Percentiles rank a stretch among this genome's conserved stretches.
Evolutionary conservation across 202 grass and related monocot species (phyloP).

Genomic region (Panicum virgatum): DNA sequence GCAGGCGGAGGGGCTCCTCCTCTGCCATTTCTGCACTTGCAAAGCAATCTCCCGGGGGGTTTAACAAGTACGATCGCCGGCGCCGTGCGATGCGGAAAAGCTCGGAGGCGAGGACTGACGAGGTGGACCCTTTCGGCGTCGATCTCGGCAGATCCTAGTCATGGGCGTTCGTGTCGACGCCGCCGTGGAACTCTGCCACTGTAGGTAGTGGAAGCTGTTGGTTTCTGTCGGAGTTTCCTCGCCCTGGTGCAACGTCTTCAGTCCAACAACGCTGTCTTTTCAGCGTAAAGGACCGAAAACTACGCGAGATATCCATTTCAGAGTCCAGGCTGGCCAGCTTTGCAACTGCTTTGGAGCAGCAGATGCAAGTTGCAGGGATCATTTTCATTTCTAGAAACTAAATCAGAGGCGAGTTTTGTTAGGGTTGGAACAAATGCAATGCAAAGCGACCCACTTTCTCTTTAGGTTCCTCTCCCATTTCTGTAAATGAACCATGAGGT

Average conservation of each 20-base stretch:
- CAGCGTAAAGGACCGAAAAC: conserved; percentile 2
- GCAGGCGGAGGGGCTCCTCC: not conserved
- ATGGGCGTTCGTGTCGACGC: conserved; percentile 1
- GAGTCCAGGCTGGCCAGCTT: conserved; percentile 6
- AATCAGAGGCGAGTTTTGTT: not conserved
- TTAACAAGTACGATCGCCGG: not conserved
- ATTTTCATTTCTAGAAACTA: not conserved
- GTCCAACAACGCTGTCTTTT: conserved; percentile 18
- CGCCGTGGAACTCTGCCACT: not conserved
- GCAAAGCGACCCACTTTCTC: not conserved
- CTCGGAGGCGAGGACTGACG: not conserved
- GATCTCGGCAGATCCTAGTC: not conserved
- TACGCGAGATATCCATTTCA: not conserved
- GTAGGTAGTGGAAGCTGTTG: not conserved
- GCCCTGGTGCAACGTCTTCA: not conserved
- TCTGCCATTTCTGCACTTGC: not conserved
- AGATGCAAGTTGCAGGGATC: not conserved
- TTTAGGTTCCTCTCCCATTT: not conserved
- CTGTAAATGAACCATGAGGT: not conserved
- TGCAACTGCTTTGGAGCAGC: not conserved
- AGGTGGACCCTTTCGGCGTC: not conserved
- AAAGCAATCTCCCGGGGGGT: not conserved
- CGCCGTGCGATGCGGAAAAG: conserved; percentile 20
- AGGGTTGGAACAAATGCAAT: conserved; percentile 4
- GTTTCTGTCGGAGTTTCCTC: conserved; percentile 28